These are phyloP conservation scores for Colletotrichum abscissum DNA, from an alignment of 2,329 filamentous ascomycete species.

Conservation along the genomic window DNA sequence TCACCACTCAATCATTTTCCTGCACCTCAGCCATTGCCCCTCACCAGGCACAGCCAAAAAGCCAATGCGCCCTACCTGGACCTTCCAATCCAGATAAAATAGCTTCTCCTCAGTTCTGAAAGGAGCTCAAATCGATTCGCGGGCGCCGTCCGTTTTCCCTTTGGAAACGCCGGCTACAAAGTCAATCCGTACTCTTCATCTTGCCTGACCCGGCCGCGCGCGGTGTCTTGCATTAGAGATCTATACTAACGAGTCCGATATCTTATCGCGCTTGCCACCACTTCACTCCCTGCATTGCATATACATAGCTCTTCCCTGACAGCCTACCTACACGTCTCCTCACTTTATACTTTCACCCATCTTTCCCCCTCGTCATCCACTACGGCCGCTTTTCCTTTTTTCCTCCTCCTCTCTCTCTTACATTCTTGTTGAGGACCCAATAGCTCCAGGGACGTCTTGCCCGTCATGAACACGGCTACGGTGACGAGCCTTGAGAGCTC, in stretches of 20 bases:
- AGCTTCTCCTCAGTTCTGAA: constrained; percentile 20
- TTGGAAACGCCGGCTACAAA: constrained; percentile 30
- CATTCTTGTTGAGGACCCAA: constrained; percentile 1
- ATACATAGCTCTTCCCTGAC: constrained; percentile 23
- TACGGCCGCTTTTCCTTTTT: background rate
- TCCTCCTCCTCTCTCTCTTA: background rate
- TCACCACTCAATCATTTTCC: constrained; percentile 1
- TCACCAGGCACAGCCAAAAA: constrained; percentile 16
- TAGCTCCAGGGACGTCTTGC: constrained; percentile 14
- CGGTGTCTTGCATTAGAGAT: constrained; percentile 10
- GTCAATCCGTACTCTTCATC: constrained; percentile 19
- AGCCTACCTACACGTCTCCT: constrained; percentile 2
- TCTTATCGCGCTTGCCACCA: constrained; percentile 36
- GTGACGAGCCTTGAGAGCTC: constrained; percentile 41
- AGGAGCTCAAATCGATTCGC: constrained; percentile 18
- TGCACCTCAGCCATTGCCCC: constrained; percentile 19
- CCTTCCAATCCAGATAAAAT: constrained; percentile 14
- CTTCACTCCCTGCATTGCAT: constrained; percentile 31
- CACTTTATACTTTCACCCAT: constrained; percentile 17
- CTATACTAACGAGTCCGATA: constrained; percentile 24
- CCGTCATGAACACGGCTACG: constrained; percentile 55
- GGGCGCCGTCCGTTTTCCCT: constrained; percentile 17
- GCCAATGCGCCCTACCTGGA: constrained; percentile 23
- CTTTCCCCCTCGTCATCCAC: constrained; percentile 17
- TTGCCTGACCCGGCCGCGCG: constrained; percentile 6